A percentile compares a stretch with the other conserved stretches of the same genome.
Evolutionary conservation across 23 red algal species (phyloP).

Genomic region (Agarophyton chilense): DNA sequence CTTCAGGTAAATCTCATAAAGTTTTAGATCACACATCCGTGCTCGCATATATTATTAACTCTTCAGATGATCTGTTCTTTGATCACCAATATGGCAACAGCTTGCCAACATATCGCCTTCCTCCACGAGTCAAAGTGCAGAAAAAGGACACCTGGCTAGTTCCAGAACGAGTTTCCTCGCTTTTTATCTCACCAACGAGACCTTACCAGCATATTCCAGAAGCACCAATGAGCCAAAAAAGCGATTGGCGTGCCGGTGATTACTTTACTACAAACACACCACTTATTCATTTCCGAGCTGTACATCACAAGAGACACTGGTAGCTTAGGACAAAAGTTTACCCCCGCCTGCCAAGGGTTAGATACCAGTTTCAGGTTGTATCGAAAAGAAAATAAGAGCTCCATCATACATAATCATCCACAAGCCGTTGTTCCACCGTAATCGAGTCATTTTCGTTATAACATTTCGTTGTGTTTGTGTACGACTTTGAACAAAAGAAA

Average conservation of each 20-base stretch:
- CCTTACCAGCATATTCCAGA: background rate
- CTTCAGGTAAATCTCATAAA: constrained; percentile 42
- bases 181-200: constrained; percentile 61
- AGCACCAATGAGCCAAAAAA: background rate
- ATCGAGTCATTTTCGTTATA: background rate
- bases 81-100: constrained; percentile 22
- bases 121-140: constrained; percentile 37
- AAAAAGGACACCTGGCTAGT: constrained; percentile 25
- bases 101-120: constrained; percentile 91
- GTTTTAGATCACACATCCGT: constrained; percentile 62
- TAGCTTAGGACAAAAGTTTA: constrained; percentile 9
- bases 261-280: background rate
- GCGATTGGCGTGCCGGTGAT: background rate
- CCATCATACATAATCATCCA: background rate
- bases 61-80: constrained; percentile 89
- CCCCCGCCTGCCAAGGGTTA: background rate
- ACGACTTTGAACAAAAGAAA: background rate
- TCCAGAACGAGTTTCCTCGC: constrained; percentile 62
- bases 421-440: constrained; percentile 5
- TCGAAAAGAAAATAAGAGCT: constrained; percentile 11
- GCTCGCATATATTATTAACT: constrained; percentile 70
- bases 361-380: background rate
- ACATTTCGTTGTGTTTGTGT: background rate
- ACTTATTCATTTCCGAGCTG: background rate
- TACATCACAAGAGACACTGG: background rate